Evolutionary conservation across 163 green algal genomes (phyloP).

Genomic region (Scenedesmus sp.): DNA sequence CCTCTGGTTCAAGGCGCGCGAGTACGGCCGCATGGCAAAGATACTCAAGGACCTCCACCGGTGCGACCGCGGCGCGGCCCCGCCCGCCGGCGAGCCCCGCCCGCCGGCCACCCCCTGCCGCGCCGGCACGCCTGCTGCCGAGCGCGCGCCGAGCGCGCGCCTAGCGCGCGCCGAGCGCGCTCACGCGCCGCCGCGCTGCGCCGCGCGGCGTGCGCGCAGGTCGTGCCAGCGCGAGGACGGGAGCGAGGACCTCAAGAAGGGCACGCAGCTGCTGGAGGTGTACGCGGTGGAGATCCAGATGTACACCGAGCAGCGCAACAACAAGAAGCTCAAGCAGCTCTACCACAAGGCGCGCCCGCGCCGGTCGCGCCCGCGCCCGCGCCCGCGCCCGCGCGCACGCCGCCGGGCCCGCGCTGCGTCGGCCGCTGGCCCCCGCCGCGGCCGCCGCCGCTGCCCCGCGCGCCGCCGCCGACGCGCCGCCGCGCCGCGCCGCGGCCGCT

Average conservation of each 20-base stretch:
- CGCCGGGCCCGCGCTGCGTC: no score
- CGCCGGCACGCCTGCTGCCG: no score
- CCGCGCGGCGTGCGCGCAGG: slow-evolving; percentile 38
- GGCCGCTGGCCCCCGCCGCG: no score
- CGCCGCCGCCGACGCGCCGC: no score
- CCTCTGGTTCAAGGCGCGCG: slow-evolving; percentile 87
- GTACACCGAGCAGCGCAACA: slow-evolving; percentile 92
- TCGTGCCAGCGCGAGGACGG: slow-evolving; percentile 81
- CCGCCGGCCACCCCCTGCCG: no score
- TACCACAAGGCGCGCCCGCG: slow-evolving; percentile 86
- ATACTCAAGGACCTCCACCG: slow-evolving; percentile 84
- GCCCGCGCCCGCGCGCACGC: no score
- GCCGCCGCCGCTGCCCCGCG: no score
- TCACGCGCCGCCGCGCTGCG: not conserved
- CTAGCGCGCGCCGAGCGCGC: no score
- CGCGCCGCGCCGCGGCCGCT: no score
- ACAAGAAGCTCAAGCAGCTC: slow-evolving; percentile 93
- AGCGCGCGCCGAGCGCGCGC: no score
- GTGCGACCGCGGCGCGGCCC: slow-evolving; percentile 41
- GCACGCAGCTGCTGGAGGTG: slow-evolving; percentile 98
- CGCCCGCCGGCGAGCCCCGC: no score
- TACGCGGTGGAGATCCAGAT: slow-evolving; percentile 99
- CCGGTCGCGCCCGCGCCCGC: no score
- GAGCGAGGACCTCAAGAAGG: slow-evolving; percentile 94
- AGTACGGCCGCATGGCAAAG: slow-evolving; percentile 78